Evolutionary conservation across 805 yeast genomes (phyloP), one percentile per base, ranked within the genome.

Genomic region (Zygosaccharomyces pseudorouxii): DNA sequence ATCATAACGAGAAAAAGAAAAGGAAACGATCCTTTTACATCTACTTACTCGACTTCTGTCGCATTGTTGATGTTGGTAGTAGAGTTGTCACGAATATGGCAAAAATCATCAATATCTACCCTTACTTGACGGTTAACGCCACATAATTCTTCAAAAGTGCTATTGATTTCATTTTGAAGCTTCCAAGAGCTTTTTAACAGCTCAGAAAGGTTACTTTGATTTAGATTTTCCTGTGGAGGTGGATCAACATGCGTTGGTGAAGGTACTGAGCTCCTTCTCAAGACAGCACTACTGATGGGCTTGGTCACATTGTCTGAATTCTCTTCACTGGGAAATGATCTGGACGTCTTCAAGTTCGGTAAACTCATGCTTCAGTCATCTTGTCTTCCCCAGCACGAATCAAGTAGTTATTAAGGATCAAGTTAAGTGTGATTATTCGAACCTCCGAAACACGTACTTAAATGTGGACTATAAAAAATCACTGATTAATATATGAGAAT

Each of bases 71-170:
- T 39, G 12, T 40, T 37, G 9, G 33, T 25, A 14, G 50, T 42
- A 11, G 42, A 40, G 30, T 31, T 45, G 12, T 51, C 50, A n/a
- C 55, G 55, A 31, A 58, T 59, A 10, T 51, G 53, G 46, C 67
- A 63, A 50, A 65, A 65, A 4, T 64, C 68, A 38, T 62, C 59
- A 9, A 65, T 54, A 40, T 65, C 69, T 5, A 36, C 41, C 31
- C 62, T 47, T 3, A 62, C 55, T 37, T 62, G 58, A 31, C 55
- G 51, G 45, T 65, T 63, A 4, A 53, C 44, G 11, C 50, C 51
- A 14, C 51, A 52, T 18, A 62, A 48, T 19, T 55, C 48, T 3
- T 48, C 51, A 38, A 60, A 62, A 1, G 55, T 48, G 14, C 30
- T 30, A 14, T 51, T 51, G 5, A 65, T 63, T 23, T 63, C 69